phyloP scores from a whole-genome alignment of 495 filamentous ascomycete genomes.

The Patellaria atrata region DNA sequence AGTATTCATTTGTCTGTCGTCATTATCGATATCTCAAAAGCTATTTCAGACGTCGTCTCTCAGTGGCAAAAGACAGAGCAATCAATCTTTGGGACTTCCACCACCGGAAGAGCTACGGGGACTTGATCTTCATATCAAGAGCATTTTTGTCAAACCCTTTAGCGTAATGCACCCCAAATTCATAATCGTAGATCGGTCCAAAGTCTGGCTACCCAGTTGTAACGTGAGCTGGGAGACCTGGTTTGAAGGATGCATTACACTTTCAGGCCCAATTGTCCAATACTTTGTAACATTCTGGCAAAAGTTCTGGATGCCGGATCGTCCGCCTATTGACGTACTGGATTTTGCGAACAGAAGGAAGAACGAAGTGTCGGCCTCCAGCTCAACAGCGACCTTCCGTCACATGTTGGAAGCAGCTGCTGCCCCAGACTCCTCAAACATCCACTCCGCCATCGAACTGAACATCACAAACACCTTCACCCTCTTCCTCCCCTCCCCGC shows the following conservation, averaged over 20 bases:
- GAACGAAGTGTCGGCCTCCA: neutral
- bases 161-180: slow-evolving; percentile 70
- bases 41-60: slow-evolving; percentile 45
- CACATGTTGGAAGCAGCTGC: too few relatives aligned
- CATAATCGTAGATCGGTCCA: slow-evolving; percentile 49
- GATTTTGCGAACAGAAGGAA: neutral
- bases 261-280: slow-evolving; percentile 40
- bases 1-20: slow-evolving; percentile 52
- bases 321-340: too few relatives aligned
- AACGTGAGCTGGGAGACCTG: slow-evolving; percentile 68
- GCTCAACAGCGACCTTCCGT: neutral
- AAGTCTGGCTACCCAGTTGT: slow-evolving; percentile 48
- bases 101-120: slow-evolving; percentile 33
- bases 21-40: slow-evolving; percentile 50
- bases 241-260: slow-evolving; percentile 53
- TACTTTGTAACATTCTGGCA: slow-evolving; percentile 45
- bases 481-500: slow-evolving; percentile 51
- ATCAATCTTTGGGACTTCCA: slow-evolving; percentile 55
- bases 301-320: slow-evolving; percentile 34
- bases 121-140: slow-evolving; percentile 51
- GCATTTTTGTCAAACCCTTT: slow-evolving; percentile 56
- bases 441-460: neutral
- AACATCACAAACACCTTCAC: slow-evolving; percentile 25
- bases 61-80: slow-evolving; percentile 35
- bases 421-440: too few relatives aligned